Conservation (phyloP, 2,329 filamentous ascomycete genomes). For the Colletotrichum liaoningense region DNA sequence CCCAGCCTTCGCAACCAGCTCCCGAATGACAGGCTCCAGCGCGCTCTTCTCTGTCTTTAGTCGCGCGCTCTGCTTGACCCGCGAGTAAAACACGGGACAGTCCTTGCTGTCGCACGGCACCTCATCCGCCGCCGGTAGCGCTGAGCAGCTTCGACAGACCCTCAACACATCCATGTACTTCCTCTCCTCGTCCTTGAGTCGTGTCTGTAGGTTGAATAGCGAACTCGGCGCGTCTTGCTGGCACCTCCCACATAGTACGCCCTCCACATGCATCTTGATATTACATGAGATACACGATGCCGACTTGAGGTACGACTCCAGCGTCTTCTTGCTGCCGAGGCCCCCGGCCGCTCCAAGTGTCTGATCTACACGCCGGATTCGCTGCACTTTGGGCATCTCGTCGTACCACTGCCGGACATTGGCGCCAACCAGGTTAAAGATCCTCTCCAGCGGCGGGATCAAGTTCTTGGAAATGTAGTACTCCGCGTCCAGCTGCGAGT, state of each 20-base stretch:
- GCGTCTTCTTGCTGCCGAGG: constrained; percentile 61
- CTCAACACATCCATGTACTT: constrained; percentile 72
- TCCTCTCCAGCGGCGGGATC: constrained; percentile 93
- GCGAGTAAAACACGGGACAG: constrained; percentile 90
- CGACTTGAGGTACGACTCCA: constrained; percentile 94
- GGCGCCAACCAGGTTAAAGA: constrained; percentile 95
- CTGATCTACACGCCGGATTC: constrained; percentile 72
- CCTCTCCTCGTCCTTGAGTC: constrained; percentile 72
- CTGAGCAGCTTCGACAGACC: constrained; percentile 85
- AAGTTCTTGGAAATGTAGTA: constrained; percentile 98
- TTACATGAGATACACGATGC: constrained; percentile 84
- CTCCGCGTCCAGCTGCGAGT: constrained; percentile 87
- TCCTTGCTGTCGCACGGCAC: constrained; percentile 92
- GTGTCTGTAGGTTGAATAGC: constrained; percentile 71
- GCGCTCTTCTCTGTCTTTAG: constrained; percentile 52
- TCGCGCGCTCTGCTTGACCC: constrained; percentile 70
- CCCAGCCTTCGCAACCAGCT: constrained; percentile 43
- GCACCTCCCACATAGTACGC: constrained; percentile 69
- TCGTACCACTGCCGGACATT: constrained; percentile 94
- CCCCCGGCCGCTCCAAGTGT: constrained; percentile 41
- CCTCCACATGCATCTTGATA: constrained; percentile 56
- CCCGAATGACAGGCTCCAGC: constrained; percentile 46
- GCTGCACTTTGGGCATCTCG: constrained; percentile 93
- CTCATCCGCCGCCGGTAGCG: constrained; percentile 77
- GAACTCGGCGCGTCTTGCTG: constrained; percentile 65